phyloP scores from a whole-genome alignment of 2,329 filamentous ascomycete genomes.

The Talaromyces piceae region DNA sequence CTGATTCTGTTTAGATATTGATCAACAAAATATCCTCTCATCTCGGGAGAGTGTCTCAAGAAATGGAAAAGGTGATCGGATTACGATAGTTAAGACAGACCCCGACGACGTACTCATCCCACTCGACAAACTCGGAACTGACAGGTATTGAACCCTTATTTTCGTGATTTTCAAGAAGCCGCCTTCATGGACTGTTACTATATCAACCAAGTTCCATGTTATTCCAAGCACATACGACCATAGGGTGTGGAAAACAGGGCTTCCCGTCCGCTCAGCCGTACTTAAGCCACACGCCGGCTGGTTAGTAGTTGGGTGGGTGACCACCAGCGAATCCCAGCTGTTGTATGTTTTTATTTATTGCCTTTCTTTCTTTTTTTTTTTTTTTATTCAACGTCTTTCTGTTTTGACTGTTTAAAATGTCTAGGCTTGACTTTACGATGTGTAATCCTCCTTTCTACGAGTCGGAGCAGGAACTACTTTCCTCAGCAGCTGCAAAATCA shows the following conservation, averaged over 20 bases:
- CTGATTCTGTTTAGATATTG: conserved; percentile 52
- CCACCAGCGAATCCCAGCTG: conserved; percentile 42
- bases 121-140: conserved; percentile 35
- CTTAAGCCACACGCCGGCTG: conserved; percentile 30
- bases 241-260: conserved; percentile 18
- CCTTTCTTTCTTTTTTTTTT: neutral
- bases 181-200: neutral
- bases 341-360: conserved; percentile 32
- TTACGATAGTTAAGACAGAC: conserved; percentile 54
- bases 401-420: neutral
- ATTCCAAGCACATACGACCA: conserved; percentile 5
- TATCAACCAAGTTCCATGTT: neutral
- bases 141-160: conserved; percentile 14
- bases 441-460: conserved; percentile 92
- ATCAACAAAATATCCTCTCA: conserved; percentile 58
- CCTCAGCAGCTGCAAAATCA: conserved; percentile 58
- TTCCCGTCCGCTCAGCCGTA: conserved; percentile 17
- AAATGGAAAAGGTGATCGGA: conserved; percentile 59
- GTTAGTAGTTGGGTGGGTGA: conserved; percentile 45
- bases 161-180: neutral
- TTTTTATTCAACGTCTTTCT: neutral
- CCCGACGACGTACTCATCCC: conserved; percentile 55
- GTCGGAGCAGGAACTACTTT: conserved; percentile 61
- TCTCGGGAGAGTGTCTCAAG: conserved; percentile 59
- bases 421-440: conserved; percentile 71